Conservation (phyloP, 768 basidiomycete genomes). For the Boletus coccyginus region DNA sequence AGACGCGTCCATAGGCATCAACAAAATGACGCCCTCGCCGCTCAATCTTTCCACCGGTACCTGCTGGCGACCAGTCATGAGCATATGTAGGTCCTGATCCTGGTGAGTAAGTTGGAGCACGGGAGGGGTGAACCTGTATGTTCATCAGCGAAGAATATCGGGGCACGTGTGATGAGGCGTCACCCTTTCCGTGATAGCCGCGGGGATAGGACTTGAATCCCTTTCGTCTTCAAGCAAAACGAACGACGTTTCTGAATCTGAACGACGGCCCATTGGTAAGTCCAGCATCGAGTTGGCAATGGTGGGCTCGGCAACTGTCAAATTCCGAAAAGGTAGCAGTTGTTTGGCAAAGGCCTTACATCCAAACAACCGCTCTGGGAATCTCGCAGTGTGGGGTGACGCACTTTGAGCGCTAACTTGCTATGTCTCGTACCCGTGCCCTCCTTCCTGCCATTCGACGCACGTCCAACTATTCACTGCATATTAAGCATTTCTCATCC, state of each 20-base stretch:
- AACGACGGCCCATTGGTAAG: conserved; percentile 21
- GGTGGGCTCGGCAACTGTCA: background rate
- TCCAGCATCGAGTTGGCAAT: background rate
- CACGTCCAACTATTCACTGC: background rate
- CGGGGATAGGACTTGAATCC: background rate
- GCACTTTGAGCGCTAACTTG: background rate
- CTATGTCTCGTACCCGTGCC: conserved; percentile 5
- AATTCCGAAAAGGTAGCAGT: conserved; percentile 8
- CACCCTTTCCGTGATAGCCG: conserved; percentile 4
- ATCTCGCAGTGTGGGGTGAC: no score
- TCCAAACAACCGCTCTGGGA: conserved; percentile 25
- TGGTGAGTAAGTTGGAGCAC: conserved; percentile 39
- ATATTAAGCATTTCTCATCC: conserved; percentile 6
- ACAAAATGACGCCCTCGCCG: conserved; percentile 78
- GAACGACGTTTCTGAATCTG: conserved; percentile 47
- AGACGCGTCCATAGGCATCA: conserved; percentile 76
- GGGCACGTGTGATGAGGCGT: background rate
- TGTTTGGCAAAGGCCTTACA: conserved; percentile 31
- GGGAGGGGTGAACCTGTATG: conserved; percentile 46
- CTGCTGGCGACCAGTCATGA: conserved; percentile 66
- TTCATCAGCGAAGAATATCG: background rate
- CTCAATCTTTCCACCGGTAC: conserved; percentile 54
- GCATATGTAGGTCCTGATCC: conserved; percentile 55
- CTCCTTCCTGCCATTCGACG: background rate
- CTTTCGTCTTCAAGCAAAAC: conserved; percentile 39